phyloP scores from a whole-genome alignment of 768 basidiomycete species.

The Daedaleopsis nitida region DNA sequence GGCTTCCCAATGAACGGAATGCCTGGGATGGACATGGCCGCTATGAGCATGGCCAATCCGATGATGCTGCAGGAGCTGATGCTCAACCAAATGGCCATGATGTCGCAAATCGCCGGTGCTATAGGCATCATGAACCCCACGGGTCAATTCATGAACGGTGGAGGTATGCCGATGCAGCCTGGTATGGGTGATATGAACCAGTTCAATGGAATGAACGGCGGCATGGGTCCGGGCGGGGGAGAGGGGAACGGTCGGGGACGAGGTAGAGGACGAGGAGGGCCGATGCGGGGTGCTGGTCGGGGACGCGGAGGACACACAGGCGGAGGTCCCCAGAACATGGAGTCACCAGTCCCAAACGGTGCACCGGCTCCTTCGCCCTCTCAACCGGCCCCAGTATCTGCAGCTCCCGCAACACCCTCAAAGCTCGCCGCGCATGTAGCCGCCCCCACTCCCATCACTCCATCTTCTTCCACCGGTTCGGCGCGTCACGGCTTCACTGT shows the following conservation, averaged over 20 bases:
- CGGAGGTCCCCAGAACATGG: conserved; percentile 16
- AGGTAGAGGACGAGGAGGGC: conserved; percentile 33
- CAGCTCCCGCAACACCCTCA: conserved; percentile 14
- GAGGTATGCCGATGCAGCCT: conserved; percentile 56
- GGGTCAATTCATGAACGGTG: conserved; percentile 59
- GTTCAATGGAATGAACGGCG: conserved; percentile 31
- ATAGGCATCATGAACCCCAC: conserved; percentile 76
- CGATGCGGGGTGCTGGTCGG: conserved; percentile 19
- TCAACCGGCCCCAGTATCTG: not conserved
- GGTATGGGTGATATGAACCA: conserved; percentile 47
- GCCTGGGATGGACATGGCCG: conserved; percentile 64
- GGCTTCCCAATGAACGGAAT: conserved; percentile 32
- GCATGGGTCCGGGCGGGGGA: conserved; percentile 51
- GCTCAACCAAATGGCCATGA: conserved; percentile 90
- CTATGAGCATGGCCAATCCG: conserved; percentile 63
- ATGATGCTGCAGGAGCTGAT: conserved; percentile 85
- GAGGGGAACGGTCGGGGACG: conserved; percentile 26
- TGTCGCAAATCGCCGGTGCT: conserved; percentile 88
- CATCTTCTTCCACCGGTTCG: conserved; percentile 15
- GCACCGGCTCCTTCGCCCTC: conserved; percentile 7
- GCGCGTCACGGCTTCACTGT: conserved; percentile 52
- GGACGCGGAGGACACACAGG: conserved; percentile 24
- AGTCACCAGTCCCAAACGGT: conserved; percentile 16
- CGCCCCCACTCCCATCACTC: conserved; percentile 18
- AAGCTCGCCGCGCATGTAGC: conserved; percentile 14